These are phyloP conservation scores for Glonium stellatum DNA, from an alignment of 495 filamentous ascomycete genomes.

Conservation along the genomic window DNA sequence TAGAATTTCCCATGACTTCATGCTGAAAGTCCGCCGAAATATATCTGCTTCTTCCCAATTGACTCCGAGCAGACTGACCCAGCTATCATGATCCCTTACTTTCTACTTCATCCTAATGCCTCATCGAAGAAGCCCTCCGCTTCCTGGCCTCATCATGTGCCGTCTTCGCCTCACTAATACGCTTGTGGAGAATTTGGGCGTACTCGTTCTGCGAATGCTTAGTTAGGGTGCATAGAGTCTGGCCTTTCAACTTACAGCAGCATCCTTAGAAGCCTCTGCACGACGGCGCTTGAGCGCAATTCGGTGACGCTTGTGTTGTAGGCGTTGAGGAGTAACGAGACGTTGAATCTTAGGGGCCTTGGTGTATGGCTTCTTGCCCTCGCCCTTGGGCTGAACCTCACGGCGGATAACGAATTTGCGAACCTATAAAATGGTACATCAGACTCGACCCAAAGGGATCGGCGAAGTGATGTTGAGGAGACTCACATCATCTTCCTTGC, in stretches of 20 bases:
- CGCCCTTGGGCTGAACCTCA: conserved; percentile 83
- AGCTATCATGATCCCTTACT: not conserved
- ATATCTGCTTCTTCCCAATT: not conserved
- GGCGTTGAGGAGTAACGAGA: conserved; percentile 97
- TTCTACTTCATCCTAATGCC: conserved; percentile 55
- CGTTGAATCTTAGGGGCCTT: conserved; percentile 99
- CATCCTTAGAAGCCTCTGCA: conserved; percentile 90
- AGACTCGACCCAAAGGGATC: conserved; percentile 35
- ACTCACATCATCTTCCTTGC: conserved; percentile 99
- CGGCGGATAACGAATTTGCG: conserved; percentile 99
- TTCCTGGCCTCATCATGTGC: conserved; percentile 88
- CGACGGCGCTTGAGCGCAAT: conserved; percentile 95
- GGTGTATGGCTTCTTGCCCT: conserved; percentile 96
- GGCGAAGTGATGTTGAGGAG: conserved; percentile 43
- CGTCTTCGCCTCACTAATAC: conserved; percentile 87
- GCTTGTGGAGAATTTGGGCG: conserved; percentile 84
- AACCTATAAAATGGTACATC: conserved; percentile 51
- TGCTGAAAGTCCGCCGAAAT: not conserved
- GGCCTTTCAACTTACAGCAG: conserved; percentile 67
- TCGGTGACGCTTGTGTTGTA: conserved; percentile 98
- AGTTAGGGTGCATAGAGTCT: conserved; percentile 26
- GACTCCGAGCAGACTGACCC: not conserved
- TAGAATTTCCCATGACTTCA: not conserved
- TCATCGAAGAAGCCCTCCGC: conserved; percentile 92
- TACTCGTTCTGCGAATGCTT: conserved; percentile 67